These are phyloP conservation scores for Zanthoxylum bungeanum DNA, from an alignment of 345 rosid species.

Conservation along the genomic window DNA sequence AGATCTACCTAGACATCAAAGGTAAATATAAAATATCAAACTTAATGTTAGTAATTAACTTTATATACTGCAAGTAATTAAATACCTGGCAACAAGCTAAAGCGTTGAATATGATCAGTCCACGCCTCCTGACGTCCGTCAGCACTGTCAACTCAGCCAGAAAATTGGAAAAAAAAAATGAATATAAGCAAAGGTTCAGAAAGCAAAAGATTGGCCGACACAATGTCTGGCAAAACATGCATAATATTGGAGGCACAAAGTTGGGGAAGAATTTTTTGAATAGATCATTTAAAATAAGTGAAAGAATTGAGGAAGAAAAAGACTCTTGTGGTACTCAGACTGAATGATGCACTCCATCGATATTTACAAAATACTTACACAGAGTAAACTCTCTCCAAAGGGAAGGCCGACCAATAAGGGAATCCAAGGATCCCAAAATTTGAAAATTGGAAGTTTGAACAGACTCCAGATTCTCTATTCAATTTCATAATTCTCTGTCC, in stretches of 20 bases:
- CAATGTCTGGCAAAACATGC: not conserved
- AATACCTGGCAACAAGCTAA: constrained; percentile 78
- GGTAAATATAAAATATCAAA: not conserved
- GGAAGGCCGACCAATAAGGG: constrained; percentile 74
- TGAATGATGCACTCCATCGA: not conserved
- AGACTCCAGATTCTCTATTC: constrained; percentile 51
- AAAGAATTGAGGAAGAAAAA: not conserved
- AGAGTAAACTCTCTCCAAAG: constrained; percentile 65
- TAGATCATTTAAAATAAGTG: not conserved
- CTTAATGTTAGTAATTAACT: not conserved
- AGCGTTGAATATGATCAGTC: constrained; percentile 46
- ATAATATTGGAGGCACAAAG: not conserved
- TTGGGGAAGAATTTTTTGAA: not conserved
- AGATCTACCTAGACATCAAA: not conserved
- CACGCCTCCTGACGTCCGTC: constrained; percentile 37
- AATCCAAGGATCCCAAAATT: constrained; percentile 79
- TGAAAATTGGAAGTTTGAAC: constrained; percentile 60
- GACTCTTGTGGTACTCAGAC: constrained; percentile 1
- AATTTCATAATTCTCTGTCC: constrained; percentile 72
- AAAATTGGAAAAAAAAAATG: constrained; percentile 3
- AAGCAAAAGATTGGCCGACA: not conserved
- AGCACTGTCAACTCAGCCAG: constrained; percentile 45
- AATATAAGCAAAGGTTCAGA: not conserved
- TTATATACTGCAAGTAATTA: constrained; percentile 4
- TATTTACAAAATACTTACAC: constrained; percentile 47